These are phyloP conservation scores for Tulasnella sp. DNA, from an alignment of 768 basidiomycete genomes.

Conservation along the genomic window DNA sequence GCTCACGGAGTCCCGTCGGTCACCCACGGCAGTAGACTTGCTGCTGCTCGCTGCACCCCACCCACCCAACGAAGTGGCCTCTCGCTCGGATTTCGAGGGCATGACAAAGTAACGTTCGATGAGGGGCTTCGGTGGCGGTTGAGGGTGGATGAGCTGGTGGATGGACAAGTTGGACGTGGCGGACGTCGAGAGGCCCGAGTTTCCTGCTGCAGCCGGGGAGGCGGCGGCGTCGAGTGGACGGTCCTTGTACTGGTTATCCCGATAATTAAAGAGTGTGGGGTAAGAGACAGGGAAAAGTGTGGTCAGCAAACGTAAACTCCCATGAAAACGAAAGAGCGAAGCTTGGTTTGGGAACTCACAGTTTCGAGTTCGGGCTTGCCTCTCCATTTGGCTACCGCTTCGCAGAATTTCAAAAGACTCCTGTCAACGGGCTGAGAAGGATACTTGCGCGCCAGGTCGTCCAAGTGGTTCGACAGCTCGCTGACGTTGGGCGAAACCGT, in stretches of 20 bases:
- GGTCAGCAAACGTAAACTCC: neutral
- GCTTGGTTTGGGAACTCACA: slow-evolving; percentile 26
- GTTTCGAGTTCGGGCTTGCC: slow-evolving; percentile 68
- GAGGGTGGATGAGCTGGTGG: slow-evolving; percentile 23
- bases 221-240: neutral
- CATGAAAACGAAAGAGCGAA: neutral
- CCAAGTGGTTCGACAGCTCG: slow-evolving; percentile 75
- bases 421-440: slow-evolving; percentile 79
- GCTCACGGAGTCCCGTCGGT: slow-evolving; percentile 14
- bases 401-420: slow-evolving; percentile 71
- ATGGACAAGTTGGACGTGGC: slow-evolving; percentile 21
- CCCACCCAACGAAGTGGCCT: neutral
- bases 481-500: slow-evolving; percentile 54
- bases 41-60: neutral
- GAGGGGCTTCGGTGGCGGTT: slow-evolving; percentile 16
- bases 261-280: neutral
- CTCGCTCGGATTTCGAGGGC: slow-evolving; percentile 6
- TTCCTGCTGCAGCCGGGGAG: neutral
- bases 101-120: slow-evolving; percentile 25
- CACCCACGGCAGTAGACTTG: neutral
- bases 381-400: slow-evolving; percentile 76
- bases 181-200: neutral
- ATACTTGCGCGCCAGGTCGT: slow-evolving; percentile 67
- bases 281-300: neutral
- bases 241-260: slow-evolving; percentile 14